Percentiles rank a stretch among this genome's conserved stretches.
Evolutionary conservation across 768 basidiomycete species (phyloP).

Genomic region (Mycena polygramma): DNA sequence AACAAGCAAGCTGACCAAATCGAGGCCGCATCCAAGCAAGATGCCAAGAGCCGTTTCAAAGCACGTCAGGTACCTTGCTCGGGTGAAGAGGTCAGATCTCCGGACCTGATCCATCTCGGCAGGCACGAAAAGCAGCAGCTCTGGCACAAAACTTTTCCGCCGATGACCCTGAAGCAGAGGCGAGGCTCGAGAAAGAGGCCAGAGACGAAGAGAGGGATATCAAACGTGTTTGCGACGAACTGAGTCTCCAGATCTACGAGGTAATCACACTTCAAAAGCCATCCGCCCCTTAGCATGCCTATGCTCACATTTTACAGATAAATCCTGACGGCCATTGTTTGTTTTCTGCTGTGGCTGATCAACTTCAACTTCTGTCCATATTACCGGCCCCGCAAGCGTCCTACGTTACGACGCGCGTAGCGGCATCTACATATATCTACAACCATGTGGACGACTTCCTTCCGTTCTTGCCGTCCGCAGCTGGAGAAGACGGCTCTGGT

Average conservation of each 20-base stretch:
- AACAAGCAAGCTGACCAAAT: slow-evolving; percentile 48
- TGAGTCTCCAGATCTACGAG: slow-evolving; percentile 76
- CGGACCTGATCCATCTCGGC: slow-evolving; percentile 10
- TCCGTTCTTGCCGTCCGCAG: slow-evolving; percentile 87
- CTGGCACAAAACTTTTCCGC: slow-evolving; percentile 66
- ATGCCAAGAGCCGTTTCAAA: slow-evolving; percentile 73
- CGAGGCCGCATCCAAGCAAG: slow-evolving; percentile 59
- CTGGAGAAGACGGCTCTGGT: slow-evolving; percentile 77
- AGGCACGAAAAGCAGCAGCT: slow-evolving; percentile 82
- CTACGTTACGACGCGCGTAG: slow-evolving; percentile 70
- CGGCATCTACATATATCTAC: slow-evolving; percentile 86
- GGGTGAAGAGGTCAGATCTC: background rate
- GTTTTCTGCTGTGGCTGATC: slow-evolving; percentile 94
- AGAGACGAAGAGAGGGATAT: slow-evolving; percentile 78
- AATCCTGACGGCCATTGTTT: slow-evolving; percentile 97
- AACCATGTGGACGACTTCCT: slow-evolving; percentile 91
- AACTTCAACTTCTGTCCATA: slow-evolving; percentile 81
- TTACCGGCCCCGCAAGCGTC: slow-evolving; percentile 69
- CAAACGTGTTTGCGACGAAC: slow-evolving; percentile 70
- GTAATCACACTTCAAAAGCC: slow-evolving; percentile 47
- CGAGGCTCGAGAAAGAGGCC: slow-evolving; percentile 71
- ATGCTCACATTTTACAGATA: slow-evolving; percentile 63
- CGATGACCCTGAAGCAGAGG: slow-evolving; percentile 71
- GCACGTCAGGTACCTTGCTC: slow-evolving; percentile 73
- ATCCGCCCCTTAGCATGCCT: slow-evolving; percentile 7